Conservation (phyloP, 768 basidiomycete genomes). For the Mycena albidolilacea region DNA sequence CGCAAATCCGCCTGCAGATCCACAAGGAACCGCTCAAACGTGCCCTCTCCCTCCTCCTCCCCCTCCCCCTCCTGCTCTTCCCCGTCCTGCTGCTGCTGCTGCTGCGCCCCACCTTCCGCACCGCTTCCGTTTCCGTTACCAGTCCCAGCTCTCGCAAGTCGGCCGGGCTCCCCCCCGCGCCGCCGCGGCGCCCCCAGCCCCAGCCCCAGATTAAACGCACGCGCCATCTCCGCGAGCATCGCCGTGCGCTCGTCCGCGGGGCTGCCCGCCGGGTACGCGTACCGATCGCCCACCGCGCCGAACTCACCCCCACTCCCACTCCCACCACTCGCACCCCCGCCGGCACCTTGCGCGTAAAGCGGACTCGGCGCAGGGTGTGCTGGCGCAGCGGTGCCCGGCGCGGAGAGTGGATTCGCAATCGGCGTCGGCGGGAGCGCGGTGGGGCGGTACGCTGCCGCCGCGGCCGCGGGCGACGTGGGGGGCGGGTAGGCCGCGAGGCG, state of each 20-base stretch:
- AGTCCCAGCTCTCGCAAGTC: background rate
- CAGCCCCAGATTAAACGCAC: slow-evolving; percentile 85
- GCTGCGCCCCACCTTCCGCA: background rate
- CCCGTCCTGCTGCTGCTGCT: background rate
- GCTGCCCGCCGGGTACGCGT: background rate
- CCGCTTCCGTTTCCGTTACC: background rate
- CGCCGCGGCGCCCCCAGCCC: slow-evolving; percentile 47
- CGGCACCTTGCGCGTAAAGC: background rate
- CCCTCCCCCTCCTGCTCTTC: background rate
- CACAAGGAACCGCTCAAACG: slow-evolving; percentile 86
- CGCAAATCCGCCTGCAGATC: slow-evolving; percentile 85
- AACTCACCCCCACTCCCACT: no score
- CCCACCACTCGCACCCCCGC: no score
- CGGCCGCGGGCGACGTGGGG: slow-evolving; percentile 51
- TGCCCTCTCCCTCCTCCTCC: slow-evolving; percentile 63
- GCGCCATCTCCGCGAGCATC: slow-evolving; percentile 86
- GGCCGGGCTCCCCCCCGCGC: background rate
- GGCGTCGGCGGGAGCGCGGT: slow-evolving; percentile 22
- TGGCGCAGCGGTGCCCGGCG: no score
- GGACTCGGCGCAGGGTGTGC: no score
- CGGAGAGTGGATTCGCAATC: no score
- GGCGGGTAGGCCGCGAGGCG: slow-evolving; percentile 63
- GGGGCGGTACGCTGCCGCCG: background rate
- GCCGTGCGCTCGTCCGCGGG: slow-evolving; percentile 70
- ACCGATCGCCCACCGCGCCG: no score